phyloP scores from a whole-genome alignment of 208 protist genomes.

The Acanthamoeba rhysodes region DNA sequence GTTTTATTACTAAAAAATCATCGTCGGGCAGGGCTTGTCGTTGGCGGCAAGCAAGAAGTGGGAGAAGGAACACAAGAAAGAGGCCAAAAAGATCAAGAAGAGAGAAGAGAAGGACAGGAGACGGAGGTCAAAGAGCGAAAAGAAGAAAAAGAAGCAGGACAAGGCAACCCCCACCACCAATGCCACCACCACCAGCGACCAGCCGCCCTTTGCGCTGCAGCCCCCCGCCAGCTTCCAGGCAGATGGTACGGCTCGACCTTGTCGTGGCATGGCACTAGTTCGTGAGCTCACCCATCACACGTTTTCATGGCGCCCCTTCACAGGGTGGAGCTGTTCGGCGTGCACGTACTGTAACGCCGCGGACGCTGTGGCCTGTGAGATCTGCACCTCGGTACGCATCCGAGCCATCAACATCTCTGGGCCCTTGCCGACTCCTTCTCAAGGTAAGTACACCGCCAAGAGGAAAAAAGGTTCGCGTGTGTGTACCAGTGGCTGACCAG shows the following conservation, averaged over 20 bases:
- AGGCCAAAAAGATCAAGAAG: constrained; percentile 23
- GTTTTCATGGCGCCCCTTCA: neutral
- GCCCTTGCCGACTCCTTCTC: no score
- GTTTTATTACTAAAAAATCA: neutral
- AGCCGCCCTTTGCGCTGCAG: neutral
- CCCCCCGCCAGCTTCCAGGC: neutral
- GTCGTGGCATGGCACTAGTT: neutral
- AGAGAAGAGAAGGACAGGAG: neutral
- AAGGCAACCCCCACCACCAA: neutral
- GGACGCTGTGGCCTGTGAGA: neutral
- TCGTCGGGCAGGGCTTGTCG: neutral
- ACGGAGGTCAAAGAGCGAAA: neutral
- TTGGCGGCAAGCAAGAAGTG: constrained; percentile 22
- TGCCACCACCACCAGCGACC: neutral
- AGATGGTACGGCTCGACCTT: neutral
- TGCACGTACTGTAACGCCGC: constrained; percentile 15
- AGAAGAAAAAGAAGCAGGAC: constrained; percentile 53
- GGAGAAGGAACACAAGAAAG: constrained; percentile 31
- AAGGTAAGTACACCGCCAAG: no score
- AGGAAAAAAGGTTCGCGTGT: no score
- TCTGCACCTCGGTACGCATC: neutral
- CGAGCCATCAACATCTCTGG: neutral
- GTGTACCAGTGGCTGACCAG: neutral
- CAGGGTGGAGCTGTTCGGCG: constrained; percentile 28
- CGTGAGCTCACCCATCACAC: neutral